Evolutionary conservation across 2,329 filamentous ascomycete species (phyloP), one percentile per base, ranked within the genome.

Genomic region (Colletotrichum abscissum): DNA sequence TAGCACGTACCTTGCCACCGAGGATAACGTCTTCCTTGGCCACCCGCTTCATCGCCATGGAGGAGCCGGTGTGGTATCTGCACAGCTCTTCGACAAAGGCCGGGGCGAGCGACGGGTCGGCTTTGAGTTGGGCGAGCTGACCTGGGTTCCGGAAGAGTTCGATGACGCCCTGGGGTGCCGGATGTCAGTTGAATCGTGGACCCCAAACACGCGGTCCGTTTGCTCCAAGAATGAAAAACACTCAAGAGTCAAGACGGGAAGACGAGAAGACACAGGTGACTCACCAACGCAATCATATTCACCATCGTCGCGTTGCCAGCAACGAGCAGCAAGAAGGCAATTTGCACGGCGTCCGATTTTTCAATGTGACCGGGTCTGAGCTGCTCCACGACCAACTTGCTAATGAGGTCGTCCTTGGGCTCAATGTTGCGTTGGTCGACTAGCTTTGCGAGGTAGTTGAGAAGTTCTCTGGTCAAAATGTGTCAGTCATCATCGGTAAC

Each of bases 271-370:
- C 1, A 19, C 7, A 19, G 28, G 16, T 6, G 1, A 66, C 78
- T n/a, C 69, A 84, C 84, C 38, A 88, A 79, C 1, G 82, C 80
- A 69, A 88, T 88, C 83, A 86, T 88, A 76, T 84, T 87, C 5
- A 88, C 83, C 84, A 88, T 86, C 0, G 87, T 88, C 0, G 86
- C 87, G 49, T 88, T 89, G 2, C 86, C 86, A 0, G 87, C 86
- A 1, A 87, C 86, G 1, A 88, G 82, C 5, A 88, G 79, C 8
- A 88, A 78, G 46, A 88, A 88, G 0, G 86, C 85, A 59, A 88
- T 86, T 69, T 87, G 85, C 1, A 87, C 80, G 1, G 82, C 82
- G 52, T 86, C 85, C 0, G 81, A 78, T 74, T 82, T 84, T 1
- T 80, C 78, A 16, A 85, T 81, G 38, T 82, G 79, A 0, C 84